Evolutionary conservation across 371 early-diverging fungal species (phyloP), one percentile per base, ranked within the genome.

Genomic region (Rhizomucor pusillus): DNA sequence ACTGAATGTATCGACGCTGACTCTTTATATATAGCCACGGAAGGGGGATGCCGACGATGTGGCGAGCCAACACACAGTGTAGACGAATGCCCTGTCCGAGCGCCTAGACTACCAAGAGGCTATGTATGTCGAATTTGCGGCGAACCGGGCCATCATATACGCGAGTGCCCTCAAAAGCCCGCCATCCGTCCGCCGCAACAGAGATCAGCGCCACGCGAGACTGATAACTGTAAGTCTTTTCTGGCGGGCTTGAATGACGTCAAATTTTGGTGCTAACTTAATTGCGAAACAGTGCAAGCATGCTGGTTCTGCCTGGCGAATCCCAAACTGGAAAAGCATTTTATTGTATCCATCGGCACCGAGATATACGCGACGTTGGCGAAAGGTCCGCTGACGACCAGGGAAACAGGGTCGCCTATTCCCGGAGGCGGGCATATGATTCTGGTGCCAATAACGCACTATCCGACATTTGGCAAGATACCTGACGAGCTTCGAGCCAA

Each of bases 291-390:
- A 73, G 69, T 70, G 48, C 61, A 66, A 29, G 71, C 84, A 1
- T 94, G 94, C 63, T 94, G 94, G 94, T 94, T 94, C 70, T 94
- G 94, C 61, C 70, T 92, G 35, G 75, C 89, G 6, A 90, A 90
- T 54, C 90, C 90, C 0, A 82, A 86, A 37, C 65, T 89, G 5
- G 89, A 87, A 52, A 88, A 87, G 66, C 92, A 92, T 59, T 65
- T 94, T 53, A 84, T 94, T 56, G 81, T 86, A 5, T 79, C 86
- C 7, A 83, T 92, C 65, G 89, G 88, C 2, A 60, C 63, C 1
- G 86, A 88, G 47, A 63, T 82, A n/a, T 94, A 92, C 56, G 49
- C 84, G 45, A 80, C 92, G 11, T 59, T 88, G 39, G 87, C 92
- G 12, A 91, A 91, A 66, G 94, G 94, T 11, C 80, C 81, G 11